A percentile compares a stretch with the other conserved stretches of the same genome.
These are phyloP conservation scores for Paramecium sonneborni DNA, from an alignment of 73 alveolate genomes.

Conservation along the genomic window DNA sequence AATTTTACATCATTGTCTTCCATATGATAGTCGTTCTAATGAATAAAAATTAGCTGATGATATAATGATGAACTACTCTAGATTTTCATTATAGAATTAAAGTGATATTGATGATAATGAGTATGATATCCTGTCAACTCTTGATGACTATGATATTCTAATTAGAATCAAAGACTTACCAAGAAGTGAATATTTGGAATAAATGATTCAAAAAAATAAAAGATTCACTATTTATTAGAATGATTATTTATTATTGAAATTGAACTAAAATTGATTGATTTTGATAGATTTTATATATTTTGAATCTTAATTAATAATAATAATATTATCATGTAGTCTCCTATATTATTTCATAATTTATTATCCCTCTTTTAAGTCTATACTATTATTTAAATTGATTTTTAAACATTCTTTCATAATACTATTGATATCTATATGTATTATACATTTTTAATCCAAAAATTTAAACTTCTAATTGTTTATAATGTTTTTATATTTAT, in stretches of 20 bases:
- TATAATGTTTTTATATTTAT: no score
- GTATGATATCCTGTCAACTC: not conserved
- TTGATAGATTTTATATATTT: no score
- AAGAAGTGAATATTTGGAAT: not conserved
- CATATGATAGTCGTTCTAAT: not conserved
- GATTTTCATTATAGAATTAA: not conserved
- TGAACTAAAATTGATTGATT: not conserved
- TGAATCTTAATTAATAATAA: no score
- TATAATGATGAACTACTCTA: not conserved
- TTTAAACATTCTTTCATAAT: no score
- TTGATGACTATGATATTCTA: not conserved
- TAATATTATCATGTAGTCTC: no score
- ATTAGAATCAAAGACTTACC: not conserved
- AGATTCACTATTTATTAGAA: not conserved
- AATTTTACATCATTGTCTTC: not conserved
- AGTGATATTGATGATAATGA: not conserved
- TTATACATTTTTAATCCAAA: no score
- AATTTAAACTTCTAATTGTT: no score
- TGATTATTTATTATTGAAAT: not conserved
- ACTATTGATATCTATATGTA: no score
- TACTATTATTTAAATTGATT: no score
- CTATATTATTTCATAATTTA: no score
- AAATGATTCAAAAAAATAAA: not conserved
- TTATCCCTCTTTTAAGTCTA: no score
- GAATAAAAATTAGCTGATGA: slow-evolving; percentile 24